Evolutionary conservation across 495 filamentous ascomycete genomes (phyloP), one percentile per base, ranked within the genome.

Genomic region (Cercophora samala): DNA sequence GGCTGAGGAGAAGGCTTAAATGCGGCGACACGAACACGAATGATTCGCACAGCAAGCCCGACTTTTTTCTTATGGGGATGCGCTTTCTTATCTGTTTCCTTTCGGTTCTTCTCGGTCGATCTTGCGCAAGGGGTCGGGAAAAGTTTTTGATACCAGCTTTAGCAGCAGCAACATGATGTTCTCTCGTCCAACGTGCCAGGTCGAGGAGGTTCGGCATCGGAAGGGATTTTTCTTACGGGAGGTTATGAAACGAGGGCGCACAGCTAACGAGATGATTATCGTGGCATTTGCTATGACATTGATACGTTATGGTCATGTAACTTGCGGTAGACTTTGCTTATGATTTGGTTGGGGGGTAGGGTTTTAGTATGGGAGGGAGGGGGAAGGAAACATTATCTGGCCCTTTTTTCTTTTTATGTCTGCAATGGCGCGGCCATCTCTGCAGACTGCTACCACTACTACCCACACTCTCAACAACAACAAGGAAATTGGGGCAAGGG

Each of bases 1-100:
- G 77, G 71, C 79, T 65, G 86, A 87, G 76, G 84, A 84, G 72
- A 85, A 83, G 74, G 82, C 81, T 74, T 84, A 85, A 73, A 66
- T 58, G 51, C 58, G 46, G 56, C 15, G 22, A 37, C 25, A 60
- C 53, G 53, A 23, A 37, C 53, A 26, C 58, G 23, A 62, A 66
- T 60, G 64, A 66, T 64, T 51, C 51, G 53, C 18, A 24, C 21
- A n/a, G 24, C 17, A 25, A 66, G 54, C 54, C 46, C 56, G 53
- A 64, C 63, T 61, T 63, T 60, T 69, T 58, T 60, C 60, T 68
- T 63, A 46, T 58, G 51, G 64, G 60, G 26, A 24, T 56, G 60
- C 26, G 62, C 58, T 66, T 65, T 51, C 65, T 68, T 70, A 72
- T 72, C 63, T 46, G 37, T 70, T 59, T 66, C 64, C 64, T 69